Conservation (phyloP, 2,329 filamentous ascomycete genomes). For the Penicillium sp. region DNA sequence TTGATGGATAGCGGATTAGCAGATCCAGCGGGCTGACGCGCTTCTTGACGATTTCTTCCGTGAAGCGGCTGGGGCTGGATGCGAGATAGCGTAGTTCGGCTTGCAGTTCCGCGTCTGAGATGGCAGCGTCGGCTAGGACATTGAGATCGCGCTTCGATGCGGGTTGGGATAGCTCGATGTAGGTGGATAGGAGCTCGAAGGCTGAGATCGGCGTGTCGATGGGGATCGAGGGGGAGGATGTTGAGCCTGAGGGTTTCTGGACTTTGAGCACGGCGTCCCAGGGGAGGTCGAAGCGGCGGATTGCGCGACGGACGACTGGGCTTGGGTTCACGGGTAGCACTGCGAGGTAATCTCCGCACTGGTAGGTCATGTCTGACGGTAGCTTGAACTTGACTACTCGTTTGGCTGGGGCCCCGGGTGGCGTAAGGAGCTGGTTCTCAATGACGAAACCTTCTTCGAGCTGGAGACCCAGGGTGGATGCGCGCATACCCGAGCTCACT, state of each 20-base stretch:
- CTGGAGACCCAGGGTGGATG: conserved; percentile 54
- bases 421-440: conserved; percentile 45
- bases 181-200: conserved; percentile 56
- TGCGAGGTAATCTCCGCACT: conserved; percentile 67
- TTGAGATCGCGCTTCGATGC: conserved; percentile 58
- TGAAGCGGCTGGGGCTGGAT: conserved; percentile 34
- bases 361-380: conserved; percentile 57
- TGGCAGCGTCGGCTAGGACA: conserved; percentile 39
- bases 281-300: conserved; percentile 56
- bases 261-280: conserved; percentile 62
- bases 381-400: conserved; percentile 60
- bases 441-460: conserved; percentile 54
- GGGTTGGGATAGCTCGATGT: conserved; percentile 64
- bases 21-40: conserved; percentile 54
- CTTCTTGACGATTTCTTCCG: conserved; percentile 46
- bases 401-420: conserved; percentile 48
- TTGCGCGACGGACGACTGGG: conserved; percentile 53
- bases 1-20: conserved; percentile 53
- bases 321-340: conserved; percentile 62
- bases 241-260: conserved; percentile 42
- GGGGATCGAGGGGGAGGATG: conserved; percentile 38
- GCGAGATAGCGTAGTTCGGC: conserved; percentile 27
- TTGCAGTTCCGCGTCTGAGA: conserved; percentile 43
- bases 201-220: conserved; percentile 52
- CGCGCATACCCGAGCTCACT: conserved; percentile 46